Base-by-base conservation (phyloP, 345 rosid genomes). In the Aegle marmelos region DNA sequence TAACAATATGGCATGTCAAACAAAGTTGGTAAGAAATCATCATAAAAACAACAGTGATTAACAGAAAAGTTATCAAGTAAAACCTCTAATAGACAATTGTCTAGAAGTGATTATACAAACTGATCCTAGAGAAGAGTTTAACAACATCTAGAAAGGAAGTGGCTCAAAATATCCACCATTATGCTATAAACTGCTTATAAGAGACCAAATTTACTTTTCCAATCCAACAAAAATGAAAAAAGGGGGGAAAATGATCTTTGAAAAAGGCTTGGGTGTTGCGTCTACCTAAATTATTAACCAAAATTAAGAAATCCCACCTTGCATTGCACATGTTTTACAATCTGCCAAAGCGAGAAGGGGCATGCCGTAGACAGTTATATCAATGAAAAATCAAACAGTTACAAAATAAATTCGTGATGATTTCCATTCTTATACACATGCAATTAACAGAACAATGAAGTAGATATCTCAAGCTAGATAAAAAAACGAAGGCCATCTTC, bases 1-100 rank as follows among this genome's bases (percentile, higher is more conserved):
- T 84, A 34, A 63, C 54, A 64, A 80, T 48, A 61, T 57, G 68
- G 31, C 30, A 76, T 36, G 58, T 27, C 28, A 61, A 27, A 68
- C 24, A n/a, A 72, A 64, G 30, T 27, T 71, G 73, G 68, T 14
- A 78, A 22, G 48, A 57, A 72, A 59, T 50, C 72, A 62, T 57
- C 39, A 25, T 13, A 67, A 70, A 39, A 31, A 63, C 54, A 62
- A 17, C 7, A 1, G 68, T 10, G 67, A 50, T 25, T 54, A 28
- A 71, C 33, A 64, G 2, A 70, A 25, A 11, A 63, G 45, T 27
- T 33, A 19, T 33, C 25, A 57, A 37, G n/a, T 74, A 36, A 27
- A 64, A 53, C 7, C 28, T 48, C 45, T 45, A 57, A 1, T 45
- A 30, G 31, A 53, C 19, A 64, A 76, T 54, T 21, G 21, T 36